Evolutionary conservation across 768 basidiomycete genomes (phyloP), one percentile per base, ranked within the genome.

Genomic region (Leccinellum luteum): DNA sequence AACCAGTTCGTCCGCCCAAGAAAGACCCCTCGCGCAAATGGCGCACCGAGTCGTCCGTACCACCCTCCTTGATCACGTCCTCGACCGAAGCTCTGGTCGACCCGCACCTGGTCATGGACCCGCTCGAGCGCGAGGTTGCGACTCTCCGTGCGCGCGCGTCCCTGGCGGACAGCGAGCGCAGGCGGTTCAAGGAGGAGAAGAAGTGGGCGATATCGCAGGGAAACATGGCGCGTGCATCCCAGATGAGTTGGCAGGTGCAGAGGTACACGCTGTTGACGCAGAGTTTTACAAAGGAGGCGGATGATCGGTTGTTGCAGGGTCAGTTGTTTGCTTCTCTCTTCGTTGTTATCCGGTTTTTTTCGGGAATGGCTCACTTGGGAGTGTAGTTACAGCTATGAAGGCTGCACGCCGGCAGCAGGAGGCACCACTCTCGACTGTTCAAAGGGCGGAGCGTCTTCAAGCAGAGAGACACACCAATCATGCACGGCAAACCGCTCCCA

Each of bases 171-270:
- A 90, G 85, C 59, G 90, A 94, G 72, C 82, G 89, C 19, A 80
- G 92, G 41, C 80, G 90, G 54, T 89, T 85, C 75, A 89, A 85
- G 75, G 92, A 94, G 73, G 92, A 94, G 73, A 80, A 84, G 62
- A 90, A 92, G 69, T 94, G 92, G 92, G 92, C 92, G 1, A 68
- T 86, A 38, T 87, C 88, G 19, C 85, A 88, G 68, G 90, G 90
- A 0, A 91, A 94, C 67, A 59, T 75, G 45, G 85, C 89, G 9
- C 82, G 90, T 48, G 90, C 90, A 30, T 76, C 79, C 27, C 86
- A 94, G 75, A 84, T 92, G 79, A 85, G 85, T 65, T 91, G 89
- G 86, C 88, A 91, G 70, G 87, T 91, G 58, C 87, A 88, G 75
- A 81, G 86, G 19, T 92, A 90, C 72, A 84, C 87, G 32, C 83